Evolutionary conservation across 768 basidiomycete genomes (phyloP).

Genomic region (Hericium rajendrae): DNA sequence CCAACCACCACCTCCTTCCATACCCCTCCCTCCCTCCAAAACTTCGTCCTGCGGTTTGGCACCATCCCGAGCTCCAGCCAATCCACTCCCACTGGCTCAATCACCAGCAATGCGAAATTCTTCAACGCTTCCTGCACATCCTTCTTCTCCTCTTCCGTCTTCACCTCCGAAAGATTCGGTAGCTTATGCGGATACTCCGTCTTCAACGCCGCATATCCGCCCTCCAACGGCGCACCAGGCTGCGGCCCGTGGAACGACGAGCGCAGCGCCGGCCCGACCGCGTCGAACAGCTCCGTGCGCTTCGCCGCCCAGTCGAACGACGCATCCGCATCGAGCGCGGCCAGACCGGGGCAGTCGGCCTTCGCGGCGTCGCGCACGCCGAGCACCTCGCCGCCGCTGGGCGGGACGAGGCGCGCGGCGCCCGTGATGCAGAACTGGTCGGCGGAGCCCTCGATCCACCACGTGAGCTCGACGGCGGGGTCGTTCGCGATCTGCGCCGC

Average conservation of each 20-base stretch:
- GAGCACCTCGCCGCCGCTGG: slow-evolving; percentile 27
- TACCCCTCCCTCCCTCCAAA: slow-evolving; percentile 32
- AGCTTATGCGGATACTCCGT: slow-evolving; percentile 46
- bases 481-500: slow-evolving; percentile 42
- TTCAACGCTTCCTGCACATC: slow-evolving; percentile 43
- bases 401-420: slow-evolving; percentile 40
- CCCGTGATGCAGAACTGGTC: slow-evolving; percentile 73
- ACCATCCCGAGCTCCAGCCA: slow-evolving; percentile 47
- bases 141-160: slow-evolving; percentile 32
- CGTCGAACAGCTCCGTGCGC: slow-evolving; percentile 49
- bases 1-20: slow-evolving; percentile 60
- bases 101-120: slow-evolving; percentile 63
- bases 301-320: slow-evolving; percentile 58
- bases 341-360: slow-evolving; percentile 11
- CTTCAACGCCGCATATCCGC: slow-evolving; percentile 47
- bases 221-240: slow-evolving; percentile 46
- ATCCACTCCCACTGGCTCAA: slow-evolving; percentile 68
- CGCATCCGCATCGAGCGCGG: slow-evolving; percentile 8
- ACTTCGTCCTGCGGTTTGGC: slow-evolving; percentile 52
- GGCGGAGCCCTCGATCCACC: slow-evolving; percentile 60
- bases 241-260: slow-evolving; percentile 64
- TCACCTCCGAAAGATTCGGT: slow-evolving; percentile 32
- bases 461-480: slow-evolving; percentile 50
- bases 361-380: slow-evolving; percentile 22
- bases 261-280: slow-evolving; percentile 49